Base-by-base conservation (phyloP, 805 yeast species). In the Yarrowia hollandica region DNA sequence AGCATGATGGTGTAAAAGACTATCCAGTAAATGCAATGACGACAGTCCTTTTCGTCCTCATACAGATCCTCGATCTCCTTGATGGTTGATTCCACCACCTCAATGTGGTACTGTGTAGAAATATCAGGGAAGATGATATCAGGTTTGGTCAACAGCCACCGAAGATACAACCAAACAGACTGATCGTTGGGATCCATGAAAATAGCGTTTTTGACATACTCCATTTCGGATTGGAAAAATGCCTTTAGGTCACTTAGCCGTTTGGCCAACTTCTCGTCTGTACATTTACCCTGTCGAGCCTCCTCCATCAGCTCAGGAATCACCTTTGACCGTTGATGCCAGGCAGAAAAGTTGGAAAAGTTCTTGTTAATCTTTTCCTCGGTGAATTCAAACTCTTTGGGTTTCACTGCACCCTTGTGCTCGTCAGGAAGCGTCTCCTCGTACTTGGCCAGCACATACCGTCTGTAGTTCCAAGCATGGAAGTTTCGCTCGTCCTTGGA, bases 381-480 rank as follows among this genome's bases (percentile, higher is more conserved):
- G 1, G 97, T 90, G 71, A 82, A 92, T 22, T 79, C 78, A 65
- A 90, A 83, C 71, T 92, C 98, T 63, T 70, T 68, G 54, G 69
- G 74, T 16, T 63, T 50, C 0, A 68, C 69, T 0, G 69, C 64
- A 15, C 55, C 55, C 19, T 39, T 16, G 9, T 63, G 30, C 8
- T 55, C 34, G 31, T 72, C 75, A 1, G 37, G 38, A 16, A 55
- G 30, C 1, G 37, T 16, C 35, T 74, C 64, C 22, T 67, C 72
- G 15, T 65, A 44, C 34, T 60, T 46, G 4, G 68, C 67, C 4
- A 88, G 81, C 6, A 94, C 82, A 59, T 81, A 80, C 60, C 98
- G 77, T 67, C 99, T 77, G 70, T 94, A 94, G 50, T 88, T 90
- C 99, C 99, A 92, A 1, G 96, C 98, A 70, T 91, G 97, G 71